Evolutionary conservation across 768 basidiomycete species (phyloP), one percentile per base, ranked within the genome.

Genomic region (Rhodotorula kratochvilovae): DNA sequence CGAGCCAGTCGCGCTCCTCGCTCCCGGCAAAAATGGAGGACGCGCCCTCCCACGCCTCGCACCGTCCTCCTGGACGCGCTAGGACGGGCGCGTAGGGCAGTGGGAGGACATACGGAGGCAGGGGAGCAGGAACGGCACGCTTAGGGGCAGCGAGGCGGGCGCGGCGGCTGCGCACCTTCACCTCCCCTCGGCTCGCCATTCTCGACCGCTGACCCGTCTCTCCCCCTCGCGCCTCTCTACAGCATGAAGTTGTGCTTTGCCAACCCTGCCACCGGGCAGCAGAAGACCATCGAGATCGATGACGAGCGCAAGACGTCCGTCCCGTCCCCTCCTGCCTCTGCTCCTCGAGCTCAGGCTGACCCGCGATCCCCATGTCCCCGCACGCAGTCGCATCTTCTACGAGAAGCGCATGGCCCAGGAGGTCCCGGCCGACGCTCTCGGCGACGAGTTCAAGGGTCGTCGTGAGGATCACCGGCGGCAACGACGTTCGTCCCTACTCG

Each of bases 241-340:
- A 90, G 85, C 81, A 96, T 96, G 94, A 95, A 96, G 88, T 84
- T 96, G 84, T 95, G 95, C 85, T 90, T 98, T 81, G 91, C 94
- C 82, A 92, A 95, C 86, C 92, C 92, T 83, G 93, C 93, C 76
- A 98, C 94, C 68, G 94, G 93, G 82, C 89, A 89, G 79, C 94
- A 96, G 89, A 98, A 97, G 85, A 87, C 89, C 81, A 82, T 95
- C 85, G 92, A 94, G 80, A 79, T 94, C 81, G 94, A 95, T 78
- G 91, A 95, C 80, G 93, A 95, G 84, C 88, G 86, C 80, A 85
- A 87, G 84, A 89, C 82, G 90, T 90, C 80, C 79, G 89, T 81
- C 33, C 48, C 12, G 31, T 31, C n/a, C 33, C 3, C 2, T 29
- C 51, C 62, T 59, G 33, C 33, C n/a, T 57, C 57, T n/a, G 35